Evolutionary conservation across 106 monocot species (phyloP).

Genomic region (Alisma plantagoaquatica): DNA sequence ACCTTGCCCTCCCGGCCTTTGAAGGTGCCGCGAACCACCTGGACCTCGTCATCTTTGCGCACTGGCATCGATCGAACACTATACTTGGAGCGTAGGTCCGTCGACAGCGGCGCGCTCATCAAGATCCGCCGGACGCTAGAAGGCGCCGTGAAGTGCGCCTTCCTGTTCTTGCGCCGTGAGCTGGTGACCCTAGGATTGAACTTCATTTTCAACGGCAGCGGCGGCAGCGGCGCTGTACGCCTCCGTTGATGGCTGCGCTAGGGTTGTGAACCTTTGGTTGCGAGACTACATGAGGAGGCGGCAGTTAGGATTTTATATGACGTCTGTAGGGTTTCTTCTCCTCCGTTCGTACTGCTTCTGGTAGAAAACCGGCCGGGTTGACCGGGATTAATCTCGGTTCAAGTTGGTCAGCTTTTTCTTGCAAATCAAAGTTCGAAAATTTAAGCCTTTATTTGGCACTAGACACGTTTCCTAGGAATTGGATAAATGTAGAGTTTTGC

Average conservation of each 20-base stretch:
- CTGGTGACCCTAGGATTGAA: constrained; percentile 54
- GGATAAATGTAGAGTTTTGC: too few relatives aligned
- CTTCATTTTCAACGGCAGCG: constrained; percentile 37
- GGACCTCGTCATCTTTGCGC: constrained; percentile 80
- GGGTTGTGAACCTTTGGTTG: not conserved
- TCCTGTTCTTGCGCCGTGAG: constrained; percentile 63
- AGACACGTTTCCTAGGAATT: too few relatives aligned
- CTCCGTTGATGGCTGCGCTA: not conserved
- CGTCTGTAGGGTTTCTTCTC: too few relatives aligned
- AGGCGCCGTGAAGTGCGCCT: constrained; percentile 79
- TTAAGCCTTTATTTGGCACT: too few relatives aligned
- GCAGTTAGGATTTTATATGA: too few relatives aligned
- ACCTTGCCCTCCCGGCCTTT: constrained; percentile 85
- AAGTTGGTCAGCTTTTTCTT: too few relatives aligned
- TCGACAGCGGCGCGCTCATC: constrained; percentile 58
- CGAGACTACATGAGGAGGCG: too few relatives aligned
- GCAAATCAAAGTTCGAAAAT: too few relatives aligned
- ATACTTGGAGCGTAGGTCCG: constrained; percentile 66
- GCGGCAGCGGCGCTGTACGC: too few relatives aligned
- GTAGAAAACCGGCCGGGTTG: too few relatives aligned
- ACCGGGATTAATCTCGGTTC: too few relatives aligned
- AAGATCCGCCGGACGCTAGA: constrained; percentile 62
- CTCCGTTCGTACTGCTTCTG: too few relatives aligned
- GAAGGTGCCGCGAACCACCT: constrained; percentile 64
- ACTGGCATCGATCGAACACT: constrained; percentile 59